Evolutionary conservation across 1,284 basidiomycete genomes (phyloP), one percentile per base, ranked within the genome.

Genomic region (Hemileia vastatrix): DNA sequence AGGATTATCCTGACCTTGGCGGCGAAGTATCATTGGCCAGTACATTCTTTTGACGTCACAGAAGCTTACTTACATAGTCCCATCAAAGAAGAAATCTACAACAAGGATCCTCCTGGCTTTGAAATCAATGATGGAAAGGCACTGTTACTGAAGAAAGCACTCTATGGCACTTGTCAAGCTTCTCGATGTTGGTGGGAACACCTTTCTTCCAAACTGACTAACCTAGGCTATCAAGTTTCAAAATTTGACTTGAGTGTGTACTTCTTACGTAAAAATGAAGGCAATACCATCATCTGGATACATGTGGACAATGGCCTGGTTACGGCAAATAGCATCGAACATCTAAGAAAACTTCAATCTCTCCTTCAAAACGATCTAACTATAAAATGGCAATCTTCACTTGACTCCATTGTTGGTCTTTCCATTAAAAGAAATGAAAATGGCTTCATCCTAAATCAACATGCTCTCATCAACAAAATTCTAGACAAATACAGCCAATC

Each of bases 101-200:
- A n/a, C n/a, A n/a, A n/a, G n/a, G n/a, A n/a, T n/a, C n/a, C n/a
- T n/a, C n/a, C n/a, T n/a, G n/a, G n/a, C n/a, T n/a, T n/a, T n/a
- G n/a, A n/a, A n/a, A n/a, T n/a, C n/a, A n/a, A n/a, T n/a, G n/a
- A n/a, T n/a, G n/a, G n/a, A n/a, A n/a, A n/a, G n/a, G n/a, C n/a
- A n/a, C n/a, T n/a, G n/a, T n/a, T n/a, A n/a, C n/a, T n/a, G n/a
- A n/a, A n/a, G 0, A 59, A 59, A 8, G 49, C 57, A 24, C 18
- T 59, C 6, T 59, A 59, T 15, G 49, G 49, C 5, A 52, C 49
- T 1, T 18, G 27, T 3, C 57, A 59, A 24, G 57, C 48, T 0
- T 48, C 33, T 15, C 4, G 57, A 4, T 59, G 57, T 13, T 59
- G 57, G 57, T 59, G 57, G 57, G 24, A 51, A 45, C 49, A 59